Base-by-base conservation (phyloP, 352 stramenopile species). In the Sclerospora graminicola region DNA sequence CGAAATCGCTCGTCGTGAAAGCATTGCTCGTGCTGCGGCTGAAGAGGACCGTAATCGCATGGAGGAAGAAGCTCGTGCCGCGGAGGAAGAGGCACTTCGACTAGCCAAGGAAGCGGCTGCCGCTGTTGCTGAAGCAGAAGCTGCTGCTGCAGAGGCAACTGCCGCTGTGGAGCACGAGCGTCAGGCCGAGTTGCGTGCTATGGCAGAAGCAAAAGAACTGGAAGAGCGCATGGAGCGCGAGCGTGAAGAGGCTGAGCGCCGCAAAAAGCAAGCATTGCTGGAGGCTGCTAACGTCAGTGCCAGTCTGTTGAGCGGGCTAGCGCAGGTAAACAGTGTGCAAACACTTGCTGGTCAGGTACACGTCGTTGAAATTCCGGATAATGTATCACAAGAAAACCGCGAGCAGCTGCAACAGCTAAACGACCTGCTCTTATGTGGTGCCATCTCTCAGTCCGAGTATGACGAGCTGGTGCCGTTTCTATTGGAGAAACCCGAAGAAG, bases 391-490 rank as follows among this genome's bases (percentile, higher is more conserved):
- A 47, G 78, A 93, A 55, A 90, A 89, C 60, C 75, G 77, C 38
- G 78, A 93, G 56, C 78, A 93, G 49, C 53, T 93, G 19, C 57
- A 89, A 49, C 78, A 93, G 63, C 51, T 93, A 27, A 90, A 88
- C 58, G 81, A 90, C 46, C 45, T 93, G 46, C 51, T 93, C 31
- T 64, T 93, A 35, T 81, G 72, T 38, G 78, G 81, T 16, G 78
- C 81, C 10, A 93, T 93, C 39, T 68, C 75, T 19, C 81, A 90
- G 60, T 63, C 58, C 33, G 81, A 93, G 57, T 90, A 93, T 59
- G 81, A 93, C 35, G 78, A 90, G 37, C 62, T 93, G 16, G 79
- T 93, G 49, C 78, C 81, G n/a, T 93, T 93, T 54, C 19, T 90
- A 47, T 54, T 93, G 15, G 81, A 89, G 57, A 69, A 78, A 41